Evolutionary conservation across 305 asterid genomes (phyloP), one percentile per base, ranked within the genome.

Genomic region (Petunia hybrid): DNA sequence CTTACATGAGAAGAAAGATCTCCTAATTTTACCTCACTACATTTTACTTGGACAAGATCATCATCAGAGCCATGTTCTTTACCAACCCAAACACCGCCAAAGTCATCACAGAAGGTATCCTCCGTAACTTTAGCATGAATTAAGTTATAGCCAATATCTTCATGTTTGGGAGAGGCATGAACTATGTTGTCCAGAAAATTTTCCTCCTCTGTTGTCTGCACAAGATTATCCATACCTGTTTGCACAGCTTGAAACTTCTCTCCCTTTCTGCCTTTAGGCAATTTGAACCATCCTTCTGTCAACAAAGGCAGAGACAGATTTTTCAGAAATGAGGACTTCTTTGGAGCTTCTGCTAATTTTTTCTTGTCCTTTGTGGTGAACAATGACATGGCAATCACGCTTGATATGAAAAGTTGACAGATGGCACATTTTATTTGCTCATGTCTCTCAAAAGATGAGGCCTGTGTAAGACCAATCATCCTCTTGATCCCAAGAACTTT

Each of bases 321-420:
- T 85, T 88, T 93, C 8, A 89, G 65, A 76, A 90, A 88, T 4
- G 95, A 89, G 46, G 31, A 78, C 36, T 85, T 90, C 80, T 86
- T 93, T 0, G 88, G 86, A 6, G 83, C 46, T 10, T 51, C 63
- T n/a, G 80, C 85, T 0, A 7, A 16, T 5, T 68, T 87, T 59
- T 83, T 90, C 87, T 36, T 87, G 38, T 87, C 87, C 35, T 74
- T 62, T 7, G 87, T 80, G 6, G 86, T 87, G 73, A 87, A 78
- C 35, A 95, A 64, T 8, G 94, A 89, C 90, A 93, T 93, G 4
- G 91, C 97, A 2, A 95, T 90, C 4, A 88, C 86, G 38, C 82
- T 92, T 0, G 97, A 90, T n/a, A 95, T 83, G 61, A 95, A 95
- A 9, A 95, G 93, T 86, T 94, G 98, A 69, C 98, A 93, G 55